Evolutionary conservation across 495 filamentous ascomycete genomes (phyloP).

Genomic region (Lichenothelia convexa): DNA sequence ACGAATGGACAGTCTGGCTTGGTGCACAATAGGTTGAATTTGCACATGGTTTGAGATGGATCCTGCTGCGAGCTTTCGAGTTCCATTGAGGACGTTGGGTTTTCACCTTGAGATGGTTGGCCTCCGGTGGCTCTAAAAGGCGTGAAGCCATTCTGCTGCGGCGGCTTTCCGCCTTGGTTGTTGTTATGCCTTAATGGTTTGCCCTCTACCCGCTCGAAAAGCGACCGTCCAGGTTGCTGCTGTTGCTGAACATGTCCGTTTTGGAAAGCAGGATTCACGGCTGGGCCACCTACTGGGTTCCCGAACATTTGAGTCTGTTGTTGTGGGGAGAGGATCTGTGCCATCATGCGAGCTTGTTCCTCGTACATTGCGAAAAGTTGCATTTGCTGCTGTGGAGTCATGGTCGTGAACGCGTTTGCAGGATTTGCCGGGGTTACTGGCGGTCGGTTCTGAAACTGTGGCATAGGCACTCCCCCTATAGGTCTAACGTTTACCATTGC

Average conservation of each 20-base stretch:
- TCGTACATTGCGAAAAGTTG: slow-evolving; percentile 71
- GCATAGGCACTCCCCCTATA: slow-evolving; percentile 2
- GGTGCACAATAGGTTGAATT: slow-evolving; percentile 71
- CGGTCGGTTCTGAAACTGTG: not conserved
- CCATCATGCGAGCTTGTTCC: slow-evolving; percentile 77
- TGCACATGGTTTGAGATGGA: slow-evolving; percentile 43
- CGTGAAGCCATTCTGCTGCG: slow-evolving; percentile 5
- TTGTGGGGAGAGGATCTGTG: slow-evolving; percentile 29
- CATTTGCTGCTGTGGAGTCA: slow-evolving; percentile 54
- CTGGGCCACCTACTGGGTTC: slow-evolving; percentile 25
- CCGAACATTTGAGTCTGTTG: slow-evolving; percentile 25
- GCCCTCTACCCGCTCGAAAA: slow-evolving; percentile 61
- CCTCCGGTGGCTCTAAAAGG: slow-evolving; percentile 17
- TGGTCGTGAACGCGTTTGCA: slow-evolving; percentile 9
- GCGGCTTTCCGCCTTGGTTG: slow-evolving; percentile 15
- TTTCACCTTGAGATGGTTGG: slow-evolving; percentile 20
- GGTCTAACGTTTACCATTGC: slow-evolving; percentile 22
- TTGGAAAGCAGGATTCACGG: slow-evolving; percentile 33
- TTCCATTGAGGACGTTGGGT: slow-evolving; percentile 33
- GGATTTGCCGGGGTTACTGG: not conserved
- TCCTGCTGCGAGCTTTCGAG: slow-evolving; percentile 24
- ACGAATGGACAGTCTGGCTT: slow-evolving; percentile 82
- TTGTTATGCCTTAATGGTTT: slow-evolving; percentile 26
- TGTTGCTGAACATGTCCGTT: slow-evolving; percentile 22
- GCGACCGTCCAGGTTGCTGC: slow-evolving; percentile 37